Conservation (phyloP, 2,329 filamentous ascomycete genomes). For the Beauveria australis region DNA sequence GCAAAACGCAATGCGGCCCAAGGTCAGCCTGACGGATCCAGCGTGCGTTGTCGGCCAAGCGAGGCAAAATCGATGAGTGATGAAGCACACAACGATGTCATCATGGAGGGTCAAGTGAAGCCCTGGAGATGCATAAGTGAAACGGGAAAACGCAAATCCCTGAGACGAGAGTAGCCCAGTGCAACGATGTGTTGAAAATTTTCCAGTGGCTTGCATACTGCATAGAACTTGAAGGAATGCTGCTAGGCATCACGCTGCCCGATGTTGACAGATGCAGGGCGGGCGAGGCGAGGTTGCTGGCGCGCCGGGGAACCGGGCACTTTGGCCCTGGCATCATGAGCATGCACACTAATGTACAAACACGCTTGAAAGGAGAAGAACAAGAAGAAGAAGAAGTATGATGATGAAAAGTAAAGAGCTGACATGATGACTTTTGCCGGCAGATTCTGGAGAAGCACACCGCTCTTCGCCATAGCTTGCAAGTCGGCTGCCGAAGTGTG, state of each 20-base stretch:
- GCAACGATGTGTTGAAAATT: not conserved
- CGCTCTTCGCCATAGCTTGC: not conserved
- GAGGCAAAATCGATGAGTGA: not conserved
- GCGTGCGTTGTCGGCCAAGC: not conserved
- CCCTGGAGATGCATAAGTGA: not conserved
- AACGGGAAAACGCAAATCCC: not conserved
- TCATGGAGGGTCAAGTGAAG: not conserved
- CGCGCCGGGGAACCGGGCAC: not conserved
- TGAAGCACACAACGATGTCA: not conserved
- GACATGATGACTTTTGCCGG: not conserved
- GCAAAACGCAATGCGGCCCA: slow-evolving; percentile 10
- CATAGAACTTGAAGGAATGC: slow-evolving; percentile 19
- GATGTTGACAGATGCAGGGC: not conserved
- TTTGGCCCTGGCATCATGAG: not conserved
- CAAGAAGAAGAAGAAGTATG: not conserved
- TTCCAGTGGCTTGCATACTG: slow-evolving; percentile 23
- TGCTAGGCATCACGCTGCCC: not conserved
- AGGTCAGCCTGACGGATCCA: slow-evolving; percentile 4
- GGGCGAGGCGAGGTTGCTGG: not conserved
- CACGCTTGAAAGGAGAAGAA: not conserved
- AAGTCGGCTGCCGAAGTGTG: not conserved
- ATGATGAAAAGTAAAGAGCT: not conserved
- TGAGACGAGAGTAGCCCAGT: no score
- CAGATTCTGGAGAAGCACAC: not conserved
- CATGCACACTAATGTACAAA: not conserved